Base-by-base conservation (phyloP, 768 basidiomycete species). In the Leccinum uliginosum region DNA sequence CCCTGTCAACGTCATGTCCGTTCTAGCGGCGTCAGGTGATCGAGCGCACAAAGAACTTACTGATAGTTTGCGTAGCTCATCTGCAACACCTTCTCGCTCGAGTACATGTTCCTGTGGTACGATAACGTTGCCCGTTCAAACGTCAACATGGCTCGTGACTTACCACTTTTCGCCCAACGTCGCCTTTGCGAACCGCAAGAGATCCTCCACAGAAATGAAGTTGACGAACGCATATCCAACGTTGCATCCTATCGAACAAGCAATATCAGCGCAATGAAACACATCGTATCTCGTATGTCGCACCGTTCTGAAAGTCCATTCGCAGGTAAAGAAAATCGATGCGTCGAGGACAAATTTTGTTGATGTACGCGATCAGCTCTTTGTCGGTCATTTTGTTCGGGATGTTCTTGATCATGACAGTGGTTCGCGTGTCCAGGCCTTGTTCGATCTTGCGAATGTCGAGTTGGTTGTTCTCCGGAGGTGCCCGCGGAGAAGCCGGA, bases 21-120 rank as follows among this genome's bases (percentile, higher is more conserved):
- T 54, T 52, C 57, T 27, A 61, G 52, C 19, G 54, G 51, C 26
- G 54, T 64, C 57, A 21, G 45, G 21, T 14, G 55, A 48, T 21
- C 47, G 14, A 17, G 27, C n/a, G 12, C 30, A 26, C 47, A 47
- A 51, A 30, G n/a, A 19, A 79, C 89, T 53, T 59, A 92, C 91
- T 94, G 92, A 66, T 91, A 93, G 62, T 91, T 93, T 3, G 93
- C 93, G 67, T 93, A 95, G 62, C 87, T 89, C 87, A 93, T 91
- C 65, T 93, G 88, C 52, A 93, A 73, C 9, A 93, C 85, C 66
- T 95, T 95, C 71, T 94, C 90, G 59, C 90, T 92, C 9, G 89
- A 89, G 68, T 91, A 93, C 85, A 91, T 85, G 67, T 95, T 93
- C 91, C 90, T 92, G 68, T 15, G 23, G 19, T 51, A 59, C 23